Conservation (phyloP, 2,329 filamentous ascomycete genomes). For the Septoria linicola region DNA sequence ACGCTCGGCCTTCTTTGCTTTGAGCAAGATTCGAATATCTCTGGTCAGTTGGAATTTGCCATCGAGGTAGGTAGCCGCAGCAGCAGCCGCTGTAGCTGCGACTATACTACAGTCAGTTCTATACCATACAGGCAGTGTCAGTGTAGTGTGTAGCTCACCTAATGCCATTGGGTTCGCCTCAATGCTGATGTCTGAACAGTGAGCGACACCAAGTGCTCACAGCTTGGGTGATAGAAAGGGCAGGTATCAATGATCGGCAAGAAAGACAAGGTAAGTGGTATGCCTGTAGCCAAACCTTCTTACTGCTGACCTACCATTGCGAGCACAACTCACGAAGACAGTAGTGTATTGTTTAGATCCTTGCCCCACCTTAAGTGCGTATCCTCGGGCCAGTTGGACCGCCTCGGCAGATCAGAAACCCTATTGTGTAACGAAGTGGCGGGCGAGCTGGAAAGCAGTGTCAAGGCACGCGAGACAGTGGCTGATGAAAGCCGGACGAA, state of each 20-base stretch:
- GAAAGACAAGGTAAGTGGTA: background rate
- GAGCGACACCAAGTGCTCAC: background rate
- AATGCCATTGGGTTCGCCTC: conserved; percentile 2
- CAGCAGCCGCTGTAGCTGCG: conserved; percentile 29
- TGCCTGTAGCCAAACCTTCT: background rate
- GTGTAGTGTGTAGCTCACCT: too few species aligned
- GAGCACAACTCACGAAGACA: background rate
- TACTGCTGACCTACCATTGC: background rate
- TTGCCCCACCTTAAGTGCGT: conserved; percentile 1
- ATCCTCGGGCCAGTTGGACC: conserved; percentile 5
- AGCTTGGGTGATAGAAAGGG: too few species aligned
- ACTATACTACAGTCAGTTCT: background rate
- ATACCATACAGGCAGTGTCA: background rate
- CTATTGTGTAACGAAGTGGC: background rate
- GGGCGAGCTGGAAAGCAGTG: background rate
- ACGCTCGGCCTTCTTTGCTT: conserved; percentile 46
- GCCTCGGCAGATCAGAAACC: conserved; percentile 1
- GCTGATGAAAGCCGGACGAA: too few species aligned
- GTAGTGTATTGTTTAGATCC: background rate
- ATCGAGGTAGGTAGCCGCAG: conserved; percentile 60
- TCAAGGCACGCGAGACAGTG: background rate
- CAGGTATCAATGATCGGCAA: too few species aligned
- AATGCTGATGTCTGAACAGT: too few species aligned
- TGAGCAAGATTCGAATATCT: conserved; percentile 54
- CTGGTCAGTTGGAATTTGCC: conserved; percentile 66